A percentile compares a stretch with the other conserved stretches of the same genome.
Conservation (phyloP, 345 rosid species). For the Hevea brasiliensis region DNA sequence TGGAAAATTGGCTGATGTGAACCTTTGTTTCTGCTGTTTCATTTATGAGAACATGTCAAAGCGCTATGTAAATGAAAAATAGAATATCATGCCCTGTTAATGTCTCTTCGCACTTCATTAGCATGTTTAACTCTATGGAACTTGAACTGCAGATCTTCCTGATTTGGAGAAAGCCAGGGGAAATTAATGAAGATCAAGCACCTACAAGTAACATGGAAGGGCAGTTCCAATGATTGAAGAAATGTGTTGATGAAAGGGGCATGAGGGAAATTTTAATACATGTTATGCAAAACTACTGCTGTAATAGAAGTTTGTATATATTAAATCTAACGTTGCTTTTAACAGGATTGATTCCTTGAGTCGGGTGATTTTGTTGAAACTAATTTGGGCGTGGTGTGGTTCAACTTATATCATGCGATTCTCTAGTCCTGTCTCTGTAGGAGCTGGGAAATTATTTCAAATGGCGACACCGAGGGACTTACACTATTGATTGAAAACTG, state of each 20-base stretch:
- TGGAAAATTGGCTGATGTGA: not conserved
- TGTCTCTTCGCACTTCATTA: not conserved
- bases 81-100: not conserved
- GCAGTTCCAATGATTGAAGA: not conserved
- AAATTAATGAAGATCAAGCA: conserved; percentile 18
- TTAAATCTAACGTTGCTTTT: not conserved
- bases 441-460: not conserved
- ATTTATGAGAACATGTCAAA: not conserved
- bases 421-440: too few relatives aligned
- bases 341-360: not conserved
- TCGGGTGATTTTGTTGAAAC: not conserved
- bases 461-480: not conserved
- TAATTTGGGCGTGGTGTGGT: not conserved
- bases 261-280: not conserved
- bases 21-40: not conserved
- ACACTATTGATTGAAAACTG: not conserved
- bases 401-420: not conserved
- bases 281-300: not conserved
- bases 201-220: not conserved
- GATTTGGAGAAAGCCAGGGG: conserved; percentile 94
- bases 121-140: not conserved
- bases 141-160: conserved; percentile 74
- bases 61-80: not conserved
- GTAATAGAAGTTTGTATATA: conserved; percentile 10
- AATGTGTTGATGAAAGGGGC: not conserved